phyloP scores from a whole-genome alignment of 495 filamentous ascomycete species.

The Penicillium paxilli region DNA sequence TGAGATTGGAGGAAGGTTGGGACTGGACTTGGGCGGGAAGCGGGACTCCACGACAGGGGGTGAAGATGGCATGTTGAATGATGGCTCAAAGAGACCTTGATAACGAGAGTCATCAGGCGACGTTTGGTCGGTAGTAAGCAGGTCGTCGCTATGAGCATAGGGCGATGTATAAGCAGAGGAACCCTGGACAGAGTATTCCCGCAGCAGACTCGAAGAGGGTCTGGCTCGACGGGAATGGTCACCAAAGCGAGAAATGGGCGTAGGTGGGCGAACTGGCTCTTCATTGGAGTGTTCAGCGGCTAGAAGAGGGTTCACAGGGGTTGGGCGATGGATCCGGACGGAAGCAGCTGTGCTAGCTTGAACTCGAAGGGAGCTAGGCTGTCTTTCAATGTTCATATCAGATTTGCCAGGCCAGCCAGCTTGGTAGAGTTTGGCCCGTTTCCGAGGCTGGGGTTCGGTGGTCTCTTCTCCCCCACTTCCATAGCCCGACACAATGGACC shows the following conservation, averaged over 20 bases:
- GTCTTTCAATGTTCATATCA: conserved; percentile 64
- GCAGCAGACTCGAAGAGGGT: conserved; percentile 38
- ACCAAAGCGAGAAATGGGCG: conserved; percentile 62
- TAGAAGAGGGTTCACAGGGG: conserved; percentile 57
- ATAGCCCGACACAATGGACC: conserved; percentile 58
- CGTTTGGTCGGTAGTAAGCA: conserved; percentile 28
- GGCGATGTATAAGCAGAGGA: conserved; percentile 46
- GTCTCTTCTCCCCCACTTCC: conserved; percentile 65
- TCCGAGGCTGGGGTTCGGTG: conserved; percentile 59
- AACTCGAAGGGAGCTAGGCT: conserved; percentile 78
- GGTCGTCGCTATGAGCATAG: conserved; percentile 44
- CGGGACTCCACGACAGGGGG: conserved; percentile 66
- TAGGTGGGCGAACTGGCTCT: conserved; percentile 77
- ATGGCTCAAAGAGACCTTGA: conserved; percentile 48
- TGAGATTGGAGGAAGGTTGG: conserved; percentile 64
- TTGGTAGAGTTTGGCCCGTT: conserved; percentile 71
- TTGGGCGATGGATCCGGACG: conserved; percentile 79
- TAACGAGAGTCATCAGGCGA: conserved; percentile 50
- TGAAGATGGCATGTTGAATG: conserved; percentile 71
- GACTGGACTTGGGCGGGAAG: conserved; percentile 67
- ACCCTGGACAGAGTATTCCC: conserved; percentile 43
- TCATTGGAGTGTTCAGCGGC: conserved; percentile 59
- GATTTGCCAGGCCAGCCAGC: conserved; percentile 66
- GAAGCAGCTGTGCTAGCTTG: conserved; percentile 86
- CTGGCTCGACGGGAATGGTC: conserved; percentile 34